phyloP scores from a whole-genome alignment of 352 stramenopile genomes.

The Salisapilia sapeloensis region DNA sequence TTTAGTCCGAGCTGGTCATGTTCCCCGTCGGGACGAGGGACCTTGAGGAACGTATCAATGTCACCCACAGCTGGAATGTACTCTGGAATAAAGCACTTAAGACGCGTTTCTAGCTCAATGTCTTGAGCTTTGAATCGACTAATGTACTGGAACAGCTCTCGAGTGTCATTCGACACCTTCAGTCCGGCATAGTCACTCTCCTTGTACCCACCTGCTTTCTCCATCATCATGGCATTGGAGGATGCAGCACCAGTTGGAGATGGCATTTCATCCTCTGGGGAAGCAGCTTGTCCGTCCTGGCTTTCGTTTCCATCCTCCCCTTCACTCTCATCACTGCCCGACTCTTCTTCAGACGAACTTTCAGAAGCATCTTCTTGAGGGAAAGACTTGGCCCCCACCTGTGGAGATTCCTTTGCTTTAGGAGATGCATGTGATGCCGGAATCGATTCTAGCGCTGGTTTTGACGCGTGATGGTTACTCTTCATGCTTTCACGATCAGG shows the following conservation, averaged over 20 bases:
- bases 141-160: conserved; percentile 90
- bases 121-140: conserved; percentile 90
- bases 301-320: conserved; percentile 32
- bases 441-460: conserved; percentile 2
- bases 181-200: conserved; percentile 76
- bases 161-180: conserved; percentile 81
- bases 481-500: conserved; percentile 29
- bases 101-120: conserved; percentile 87
- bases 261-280: conserved; percentile 4
- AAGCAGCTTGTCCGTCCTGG: conserved; percentile 12
- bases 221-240: conserved; percentile 38
- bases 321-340: conserved; percentile 3
- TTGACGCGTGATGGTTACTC: conserved; percentile 6
- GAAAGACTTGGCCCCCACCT: too few relatives aligned
- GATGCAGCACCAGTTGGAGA: conserved; percentile 5
- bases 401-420: conserved; percentile 2
- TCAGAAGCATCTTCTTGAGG: too few relatives aligned
- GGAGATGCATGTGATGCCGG: conserved; percentile 3
- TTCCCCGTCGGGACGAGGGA: conserved; percentile 85
- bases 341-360: conserved; percentile 3
- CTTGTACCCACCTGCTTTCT: conserved; percentile 67
- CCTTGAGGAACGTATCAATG: conserved; percentile 94
- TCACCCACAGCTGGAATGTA: conserved; percentile 93
- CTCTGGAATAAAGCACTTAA: conserved; percentile 94
- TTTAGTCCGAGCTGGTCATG: conserved; percentile 84